Evolutionary conservation across 306 rosid species (phyloP).

Genomic region (Pachyrhizus erosus): DNA sequence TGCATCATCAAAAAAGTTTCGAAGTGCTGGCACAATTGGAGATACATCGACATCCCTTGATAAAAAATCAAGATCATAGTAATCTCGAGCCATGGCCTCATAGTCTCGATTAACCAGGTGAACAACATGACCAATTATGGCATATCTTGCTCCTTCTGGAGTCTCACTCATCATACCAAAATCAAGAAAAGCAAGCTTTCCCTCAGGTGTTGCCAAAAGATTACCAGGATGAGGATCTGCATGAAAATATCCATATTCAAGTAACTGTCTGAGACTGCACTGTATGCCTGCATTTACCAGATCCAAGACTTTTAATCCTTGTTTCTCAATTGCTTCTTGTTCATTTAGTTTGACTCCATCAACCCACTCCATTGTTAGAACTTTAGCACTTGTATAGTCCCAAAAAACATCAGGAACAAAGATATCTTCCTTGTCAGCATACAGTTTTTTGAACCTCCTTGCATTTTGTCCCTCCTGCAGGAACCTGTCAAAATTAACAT

Average conservation of each 20-base stretch:
- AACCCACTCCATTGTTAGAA: slow-evolving; percentile 94
- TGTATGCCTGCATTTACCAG: slow-evolving; percentile 86
- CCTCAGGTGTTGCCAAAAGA: slow-evolving; percentile 95
- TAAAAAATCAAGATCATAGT: slow-evolving; percentile 87
- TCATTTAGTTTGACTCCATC: slow-evolving; percentile 91
- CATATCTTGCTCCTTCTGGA: slow-evolving; percentile 90
- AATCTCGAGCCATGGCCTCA: slow-evolving; percentile 98
- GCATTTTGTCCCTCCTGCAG: slow-evolving; percentile 99
- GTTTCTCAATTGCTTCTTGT: slow-evolving; percentile 90
- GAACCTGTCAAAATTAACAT: slow-evolving; percentile 90
- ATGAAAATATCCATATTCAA: slow-evolving; percentile 95
- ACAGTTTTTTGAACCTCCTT: slow-evolving; percentile 80
- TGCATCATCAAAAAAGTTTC: slow-evolving; percentile 85
- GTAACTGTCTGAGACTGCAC: slow-evolving; percentile 94
- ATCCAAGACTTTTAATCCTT: slow-evolving; percentile 87
- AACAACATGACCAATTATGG: slow-evolving; percentile 93
- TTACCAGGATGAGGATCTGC: slow-evolving; percentile 99
- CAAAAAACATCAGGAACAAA: slow-evolving; percentile 90
- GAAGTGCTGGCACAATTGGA: slow-evolving; percentile 91
- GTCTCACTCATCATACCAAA: slow-evolving; percentile 99
- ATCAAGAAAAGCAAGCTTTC: slow-evolving; percentile 96
- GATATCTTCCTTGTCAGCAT: slow-evolving; percentile 92
- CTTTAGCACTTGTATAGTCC: slow-evolving; percentile 90
- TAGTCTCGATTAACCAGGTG: slow-evolving; percentile 98
- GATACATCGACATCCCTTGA: slow-evolving; percentile 82